These are phyloP conservation scores for Arthrobotrys iridis DNA, from an alignment of 2,329 filamentous ascomycete species.

Conservation along the genomic window DNA sequence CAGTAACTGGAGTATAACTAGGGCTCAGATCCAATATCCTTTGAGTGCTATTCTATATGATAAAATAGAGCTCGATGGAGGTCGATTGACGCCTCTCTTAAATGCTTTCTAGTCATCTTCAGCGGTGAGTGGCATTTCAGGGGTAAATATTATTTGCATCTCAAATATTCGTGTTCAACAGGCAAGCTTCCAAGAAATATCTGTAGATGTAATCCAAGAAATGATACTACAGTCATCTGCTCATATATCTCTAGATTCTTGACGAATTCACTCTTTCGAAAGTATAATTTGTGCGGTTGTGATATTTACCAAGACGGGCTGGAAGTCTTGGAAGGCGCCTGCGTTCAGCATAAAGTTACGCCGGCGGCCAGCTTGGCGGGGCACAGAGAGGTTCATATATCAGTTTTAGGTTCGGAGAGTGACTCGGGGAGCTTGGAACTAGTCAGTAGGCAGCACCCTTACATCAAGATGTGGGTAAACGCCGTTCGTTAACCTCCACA, in stretches of 20 bases:
- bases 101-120: background rate
- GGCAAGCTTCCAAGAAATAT: constrained; percentile 39
- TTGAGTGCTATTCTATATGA: background rate
- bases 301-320: constrained; percentile 22
- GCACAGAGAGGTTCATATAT: background rate
- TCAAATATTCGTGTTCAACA: background rate
- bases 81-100: background rate
- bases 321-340: constrained; percentile 6
- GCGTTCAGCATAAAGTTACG: constrained; percentile 29
- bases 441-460: constrained; percentile 11
- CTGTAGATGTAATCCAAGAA: constrained; percentile 35
- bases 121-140: background rate
- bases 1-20: too few relatives aligned
- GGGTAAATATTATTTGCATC: constrained; percentile 1
- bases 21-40: too few relatives aligned
- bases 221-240: constrained; percentile 12
- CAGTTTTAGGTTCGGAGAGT: background rate
- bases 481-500: background rate
- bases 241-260: background rate
- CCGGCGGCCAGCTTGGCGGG: constrained; percentile 17
- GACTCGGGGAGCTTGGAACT: background rate
- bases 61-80: background rate
- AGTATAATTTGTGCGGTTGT: background rate
- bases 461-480: background rate
- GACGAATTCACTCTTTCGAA: background rate